Evolutionary conservation across 2,329 filamentous ascomycete species (phyloP).

Genomic region (Cladosporium sp.): DNA sequence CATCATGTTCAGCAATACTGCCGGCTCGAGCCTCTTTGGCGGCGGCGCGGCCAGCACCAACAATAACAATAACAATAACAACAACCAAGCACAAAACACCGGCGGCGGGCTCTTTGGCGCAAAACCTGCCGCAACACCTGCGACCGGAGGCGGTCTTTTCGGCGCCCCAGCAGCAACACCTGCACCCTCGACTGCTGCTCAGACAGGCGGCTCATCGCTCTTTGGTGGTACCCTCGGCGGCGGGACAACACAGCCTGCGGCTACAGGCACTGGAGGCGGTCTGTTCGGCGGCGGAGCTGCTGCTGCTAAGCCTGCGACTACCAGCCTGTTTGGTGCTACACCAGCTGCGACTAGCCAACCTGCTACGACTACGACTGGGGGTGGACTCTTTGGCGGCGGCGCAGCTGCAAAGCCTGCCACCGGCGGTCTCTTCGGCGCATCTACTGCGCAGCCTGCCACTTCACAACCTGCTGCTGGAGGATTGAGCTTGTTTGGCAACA

Average conservation of each 20-base stretch:
- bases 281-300: conserved; percentile 16
- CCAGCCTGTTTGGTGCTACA: conserved; percentile 20
- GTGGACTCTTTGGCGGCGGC: conserved; percentile 9
- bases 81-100: conserved; percentile 9
- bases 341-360: conserved; percentile 15
- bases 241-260: conserved; percentile 11
- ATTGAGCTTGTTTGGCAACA: conserved; percentile 17
- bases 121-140: conserved; percentile 13
- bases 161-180: conserved; percentile 5
- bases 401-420: conserved; percentile 16
- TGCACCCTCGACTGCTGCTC: conserved; percentile 18
- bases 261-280: conserved; percentile 5
- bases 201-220: conserved; percentile 12
- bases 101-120: conserved; percentile 11
- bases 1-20: not conserved
- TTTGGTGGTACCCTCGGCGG: conserved; percentile 18
- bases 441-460: conserved; percentile 15
- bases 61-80: conserved; percentile 14
- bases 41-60: conserved; percentile 14
- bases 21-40: conserved; percentile 20
- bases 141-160: conserved; percentile 18
- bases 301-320: conserved; percentile 17
- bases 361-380: conserved; percentile 6
- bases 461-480: conserved; percentile 18
- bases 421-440: conserved; percentile 19